Evolutionary conservation across 768 basidiomycete species (phyloP).

Genomic region (Phanerodontia chrysosporium): DNA sequence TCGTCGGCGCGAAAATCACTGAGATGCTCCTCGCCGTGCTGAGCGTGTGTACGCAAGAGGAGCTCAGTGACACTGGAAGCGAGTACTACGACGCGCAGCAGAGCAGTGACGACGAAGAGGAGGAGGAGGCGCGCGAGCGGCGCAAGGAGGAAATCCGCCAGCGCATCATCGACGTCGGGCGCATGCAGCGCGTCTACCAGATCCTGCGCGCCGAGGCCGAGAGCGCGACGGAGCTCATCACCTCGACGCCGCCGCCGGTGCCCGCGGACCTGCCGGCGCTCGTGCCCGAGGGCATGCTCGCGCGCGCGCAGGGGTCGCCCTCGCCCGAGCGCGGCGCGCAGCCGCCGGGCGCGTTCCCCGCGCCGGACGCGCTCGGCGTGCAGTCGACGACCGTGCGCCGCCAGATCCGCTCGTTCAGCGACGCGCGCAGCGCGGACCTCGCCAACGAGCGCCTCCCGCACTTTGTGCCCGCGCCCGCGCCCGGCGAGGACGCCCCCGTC

Average conservation of each 20-base stretch:
- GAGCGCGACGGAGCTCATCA: conserved; percentile 62
- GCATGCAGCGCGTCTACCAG: conserved; percentile 88
- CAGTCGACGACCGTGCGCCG: conserved; percentile 55
- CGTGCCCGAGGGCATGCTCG: background rate
- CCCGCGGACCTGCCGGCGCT: background rate
- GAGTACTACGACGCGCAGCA: conserved; percentile 19
- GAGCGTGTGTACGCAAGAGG: conserved; percentile 93
- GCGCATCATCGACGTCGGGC: conserved; percentile 90
- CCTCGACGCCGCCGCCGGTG: conserved; percentile 2
- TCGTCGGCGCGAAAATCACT: conserved; percentile 97
- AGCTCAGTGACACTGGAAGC: conserved; percentile 57
- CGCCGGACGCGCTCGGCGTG: conserved; percentile 54
- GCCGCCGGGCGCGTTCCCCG: conserved; percentile 24
- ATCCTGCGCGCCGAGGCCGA: conserved; percentile 83
- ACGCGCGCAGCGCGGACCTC: conserved; percentile 75
- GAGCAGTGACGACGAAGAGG: conserved; percentile 22
- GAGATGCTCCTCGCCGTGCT: conserved; percentile 98
- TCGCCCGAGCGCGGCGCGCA: conserved; percentile 21
- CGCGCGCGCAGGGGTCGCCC: conserved; percentile 22
- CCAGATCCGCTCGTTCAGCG: conserved; percentile 68
- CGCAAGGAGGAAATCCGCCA: conserved; percentile 81
- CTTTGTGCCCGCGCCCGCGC: conserved; percentile 33
- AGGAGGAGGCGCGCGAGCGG: conserved; percentile 29
- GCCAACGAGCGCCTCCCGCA: conserved; percentile 72
- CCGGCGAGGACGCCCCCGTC: conserved; percentile 35